Evolutionary conservation across 768 basidiomycete species (phyloP).

Genomic region (Kwoniella botswanensis): DNA sequence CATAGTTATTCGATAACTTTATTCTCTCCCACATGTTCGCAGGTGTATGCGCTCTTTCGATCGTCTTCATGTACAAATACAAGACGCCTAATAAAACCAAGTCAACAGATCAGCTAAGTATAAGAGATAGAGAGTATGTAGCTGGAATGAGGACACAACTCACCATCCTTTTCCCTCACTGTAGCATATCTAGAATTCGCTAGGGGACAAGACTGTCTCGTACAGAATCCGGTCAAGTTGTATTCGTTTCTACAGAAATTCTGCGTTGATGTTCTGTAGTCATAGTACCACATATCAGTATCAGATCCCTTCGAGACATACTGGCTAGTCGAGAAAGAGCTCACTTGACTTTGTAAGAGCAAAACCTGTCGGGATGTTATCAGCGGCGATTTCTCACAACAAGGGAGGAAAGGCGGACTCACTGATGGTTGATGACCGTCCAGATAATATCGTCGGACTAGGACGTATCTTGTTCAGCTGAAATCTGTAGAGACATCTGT

Average conservation of each 20-base stretch:
- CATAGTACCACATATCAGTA: background rate
- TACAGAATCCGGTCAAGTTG: constrained; percentile 96
- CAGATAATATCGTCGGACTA: constrained; percentile 93
- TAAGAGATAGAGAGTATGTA: no score
- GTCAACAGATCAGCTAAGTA: background rate
- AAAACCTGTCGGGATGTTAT: constrained; percentile 68
- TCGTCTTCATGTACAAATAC: constrained; percentile 95
- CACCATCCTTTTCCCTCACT: constrained; percentile 94
- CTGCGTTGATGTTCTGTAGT: constrained; percentile 81
- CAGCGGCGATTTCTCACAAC: background rate
- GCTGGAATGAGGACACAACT: background rate
- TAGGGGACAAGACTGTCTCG: constrained; percentile 92
- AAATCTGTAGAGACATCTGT: background rate
- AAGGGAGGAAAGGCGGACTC: constrained; percentile 24
- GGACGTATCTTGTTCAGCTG: constrained; percentile 20
- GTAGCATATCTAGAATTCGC: constrained; percentile 98
- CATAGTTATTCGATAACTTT: constrained; percentile 89
- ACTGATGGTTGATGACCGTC: constrained; percentile 81
- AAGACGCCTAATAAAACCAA: constrained; percentile 66
- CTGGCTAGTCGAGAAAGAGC: constrained; percentile 51
- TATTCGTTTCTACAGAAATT: constrained; percentile 99
- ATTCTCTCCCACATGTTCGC: constrained; percentile 98
- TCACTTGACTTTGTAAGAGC: constrained; percentile 99
- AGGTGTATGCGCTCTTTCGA: constrained; percentile 94
- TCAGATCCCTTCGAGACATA: constrained; percentile 16